Base-by-base conservation (phyloP, 2,329 filamentous ascomycete genomes). In the Amauroascus niger region DNA sequence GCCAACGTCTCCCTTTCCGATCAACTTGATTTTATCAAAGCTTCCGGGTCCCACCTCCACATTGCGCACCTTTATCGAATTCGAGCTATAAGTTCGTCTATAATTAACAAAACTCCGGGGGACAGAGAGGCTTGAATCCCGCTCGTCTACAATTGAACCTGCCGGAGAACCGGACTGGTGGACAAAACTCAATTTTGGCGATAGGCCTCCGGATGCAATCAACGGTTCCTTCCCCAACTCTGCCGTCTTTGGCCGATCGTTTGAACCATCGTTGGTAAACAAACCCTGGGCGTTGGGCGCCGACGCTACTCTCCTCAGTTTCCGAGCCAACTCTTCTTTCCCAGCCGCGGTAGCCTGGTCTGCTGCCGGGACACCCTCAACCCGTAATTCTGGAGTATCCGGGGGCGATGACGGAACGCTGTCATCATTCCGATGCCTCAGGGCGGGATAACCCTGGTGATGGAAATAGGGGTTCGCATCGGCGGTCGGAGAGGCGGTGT, bases 21-120 rank as follows among this genome's bases (percentile, higher is more conserved):
- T 96, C 72, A 98, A 79, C 71, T 98, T 98, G 72, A 98, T 96
- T 80, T 98, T 98, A 77, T 98, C 93, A 64, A 98, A 98, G 68
- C 91, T 97, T 58, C 87, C 79, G 0, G 93, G 93, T 0, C 89
- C 87, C 33, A 98, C 93, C 72, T 98, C 93, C 46, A 98, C 93
- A 68, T 95, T 89, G 63, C 93, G 82, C 61, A 97, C 88, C 73
- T 98, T 98, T 77, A 98, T 98, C 39, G 93, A 97, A 71, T 97
- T 98, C 61, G 91, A 96, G 71, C 93, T 97, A 70, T 98, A 98
- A 2, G 93, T 98, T 67, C 93, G 81, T 64, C 93, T 80, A 73
- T 96, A 98, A 18, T 88, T 83, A 47, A 88, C 77, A 16, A 81
- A 72, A 60, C 79, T 77, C 54, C 79, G 78, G 59, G 44, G 51